Evolutionary conservation across 768 basidiomycete species (phyloP), one percentile per base, ranked within the genome.

Genomic region (Leucocoprinus sp.): DNA sequence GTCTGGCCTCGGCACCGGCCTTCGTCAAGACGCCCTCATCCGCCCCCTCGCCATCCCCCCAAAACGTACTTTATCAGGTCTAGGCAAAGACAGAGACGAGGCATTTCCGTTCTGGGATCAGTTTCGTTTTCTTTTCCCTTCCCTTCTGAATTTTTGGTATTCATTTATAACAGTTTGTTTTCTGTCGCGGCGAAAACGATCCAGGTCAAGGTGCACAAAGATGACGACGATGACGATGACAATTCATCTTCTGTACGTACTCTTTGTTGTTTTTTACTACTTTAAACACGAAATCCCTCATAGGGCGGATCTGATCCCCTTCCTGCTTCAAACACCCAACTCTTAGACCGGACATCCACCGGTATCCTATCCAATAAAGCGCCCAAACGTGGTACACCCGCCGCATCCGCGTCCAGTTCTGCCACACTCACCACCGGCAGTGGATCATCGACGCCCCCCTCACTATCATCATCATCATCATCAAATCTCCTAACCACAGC

Each of bases 81-180:
- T 97, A 48, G 93, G 93, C 45, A 93, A 91, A 60, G 90, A 97
- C 61, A 76, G 92, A 53, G 93, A 95, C 57, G 92, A 93, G 55
- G 90, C 91, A 0, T 92, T 93, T 59, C 92, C 93, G 41, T 97
- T 97, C 75, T 97, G 93, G 93, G 93, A 97, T 61, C 91, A 96
- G 92, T 95, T 48, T 55, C 63, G 88, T 74, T 38, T 41, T 7
- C 34, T 38, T 31, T 22, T 42, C 17, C 9, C 15, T 9, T 24
- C 26, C 31, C 8, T 27, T 15, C 6, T 33, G 29, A 19, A 26
- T 35, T 17, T n/a, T 23, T 12, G 23, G 40, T 43, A 35, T 2
- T 27, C 12, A 39, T 38, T 21, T 38, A 12, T 15, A 15, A 4
- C 23, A 92, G 89, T 56, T 63, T 95, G 43, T 96, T 88, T 61